Evolutionary conservation across 2,329 filamentous ascomycete genomes (phyloP), one percentile per base, ranked within the genome.

Genomic region (Colletotrichum tropicale): DNA sequence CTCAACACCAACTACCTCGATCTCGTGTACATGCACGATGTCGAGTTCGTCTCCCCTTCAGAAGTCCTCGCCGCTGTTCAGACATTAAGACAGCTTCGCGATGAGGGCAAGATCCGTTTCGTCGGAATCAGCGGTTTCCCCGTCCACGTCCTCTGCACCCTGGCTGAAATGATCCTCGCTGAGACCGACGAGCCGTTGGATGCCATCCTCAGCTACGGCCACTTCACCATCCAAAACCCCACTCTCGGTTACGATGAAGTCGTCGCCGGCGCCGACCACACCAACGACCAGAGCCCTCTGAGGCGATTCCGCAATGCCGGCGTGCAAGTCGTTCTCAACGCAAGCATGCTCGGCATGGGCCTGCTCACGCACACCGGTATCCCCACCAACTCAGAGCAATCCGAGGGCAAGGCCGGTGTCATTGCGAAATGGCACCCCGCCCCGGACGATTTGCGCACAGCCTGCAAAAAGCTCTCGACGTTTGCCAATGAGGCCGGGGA

Each of bases 51-150:
- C 0, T 88, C 91, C 0, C 85, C 91, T 0, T 85, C 84, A 2
- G 93, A 95, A 77, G 93, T 94, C 21, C 87, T 95, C 5, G 87
- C 78, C 4, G 94, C 94, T 0, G 90, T 96, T 6, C 86, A 83
- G 2, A 95, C 96, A 82, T 87, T 98, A 77, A 91, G 96, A 21
- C 87, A 92, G 5, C 91, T 98, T 72, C 91, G 95, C 24, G 94
- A 96, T 81, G 89, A 94, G 65, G 93, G 94, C 3, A 86, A 92
- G 0, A 85, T 98, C 21, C 92, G 92, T 66, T 98, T 98, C 81
- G 90, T 98, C 34, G 96, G 97, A 32, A 98, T 98, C 81, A 97
- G 94, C 26, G 96, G 96, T 4, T 98, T 98, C 79, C 96, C 96
- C 0, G 91, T 98, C 3, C 88, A 91, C 8, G 88, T 93, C 5